Conservation (phyloP, 176 grass and related monocot genomes). For the Pontederia crassipes region DNA sequence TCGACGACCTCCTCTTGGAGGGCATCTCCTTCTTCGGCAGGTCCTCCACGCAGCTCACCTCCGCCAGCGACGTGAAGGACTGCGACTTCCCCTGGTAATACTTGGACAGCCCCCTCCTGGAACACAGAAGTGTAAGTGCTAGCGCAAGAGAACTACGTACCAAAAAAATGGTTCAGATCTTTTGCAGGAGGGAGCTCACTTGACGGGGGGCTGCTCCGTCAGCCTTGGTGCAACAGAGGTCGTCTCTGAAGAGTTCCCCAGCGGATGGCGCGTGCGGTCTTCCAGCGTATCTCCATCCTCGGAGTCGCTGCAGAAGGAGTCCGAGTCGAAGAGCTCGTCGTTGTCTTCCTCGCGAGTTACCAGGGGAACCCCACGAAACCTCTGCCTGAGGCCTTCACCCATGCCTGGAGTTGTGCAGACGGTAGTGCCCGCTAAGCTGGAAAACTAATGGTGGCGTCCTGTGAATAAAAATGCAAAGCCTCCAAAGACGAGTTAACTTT, state of each 20-base stretch:
- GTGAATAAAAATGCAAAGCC: not conserved
- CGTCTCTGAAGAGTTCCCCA: too few species aligned
- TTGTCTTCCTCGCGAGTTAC: not conserved
- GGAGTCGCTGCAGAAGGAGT: conserved; percentile 5
- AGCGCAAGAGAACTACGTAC: too few species aligned
- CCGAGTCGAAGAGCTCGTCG: conserved; percentile 10
- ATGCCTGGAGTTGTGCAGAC: not conserved
- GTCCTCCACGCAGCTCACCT: conserved; percentile 30
- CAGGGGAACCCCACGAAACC: not conserved
- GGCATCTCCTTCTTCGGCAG: conserved; percentile 41
- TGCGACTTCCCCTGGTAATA: conserved; percentile 58
- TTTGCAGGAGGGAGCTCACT: too few species aligned
- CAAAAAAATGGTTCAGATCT: too few species aligned
- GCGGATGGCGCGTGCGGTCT: too few species aligned
- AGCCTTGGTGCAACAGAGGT: too few species aligned
- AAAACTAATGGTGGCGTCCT: not conserved
- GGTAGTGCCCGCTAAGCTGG: not conserved
- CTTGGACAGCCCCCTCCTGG: conserved; percentile 52
- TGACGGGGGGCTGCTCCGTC: too few species aligned
- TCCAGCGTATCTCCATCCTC: not conserved
- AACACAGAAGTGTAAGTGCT: not conserved
- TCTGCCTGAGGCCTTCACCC: conserved; percentile 5
- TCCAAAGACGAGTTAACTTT: not conserved
- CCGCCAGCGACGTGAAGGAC: conserved; percentile 43
- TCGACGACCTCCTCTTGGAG: conserved; percentile 26